A percentile compares a stretch with the other conserved stretches of the same genome.
These are phyloP conservation scores for Suillus ampliporus DNA, from an alignment of 768 basidiomycete species.

Conservation along the genomic window DNA sequence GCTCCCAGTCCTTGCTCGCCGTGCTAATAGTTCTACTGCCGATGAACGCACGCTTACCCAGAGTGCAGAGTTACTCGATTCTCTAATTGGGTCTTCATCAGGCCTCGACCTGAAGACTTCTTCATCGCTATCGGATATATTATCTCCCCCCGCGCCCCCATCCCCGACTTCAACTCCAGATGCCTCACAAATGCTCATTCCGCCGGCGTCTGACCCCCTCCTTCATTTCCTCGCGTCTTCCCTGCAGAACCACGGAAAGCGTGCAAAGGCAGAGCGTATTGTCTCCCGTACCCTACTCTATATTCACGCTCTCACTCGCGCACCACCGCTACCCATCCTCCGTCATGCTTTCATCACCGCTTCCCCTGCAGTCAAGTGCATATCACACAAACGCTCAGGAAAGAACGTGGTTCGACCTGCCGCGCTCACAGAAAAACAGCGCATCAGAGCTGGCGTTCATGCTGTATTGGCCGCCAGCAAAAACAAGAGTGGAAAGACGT, in stretches of 20 bases:
- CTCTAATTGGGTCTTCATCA: constrained; percentile 29
- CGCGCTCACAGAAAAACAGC: constrained; percentile 81
- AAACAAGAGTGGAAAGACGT: constrained; percentile 55
- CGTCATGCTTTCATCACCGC: constrained; percentile 70
- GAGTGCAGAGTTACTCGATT: constrained; percentile 28
- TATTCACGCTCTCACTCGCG: constrained; percentile 75
- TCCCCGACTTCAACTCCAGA: neutral
- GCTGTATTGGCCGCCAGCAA: constrained; percentile 75
- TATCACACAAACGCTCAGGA: constrained; percentile 63
- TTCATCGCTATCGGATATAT: neutral
- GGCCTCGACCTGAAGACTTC: constrained; percentile 21
- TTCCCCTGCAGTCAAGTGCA: constrained; percentile 71
- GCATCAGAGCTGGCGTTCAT: constrained; percentile 68
- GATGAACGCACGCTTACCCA: constrained; percentile 30
- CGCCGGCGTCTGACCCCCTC: constrained; percentile 77
- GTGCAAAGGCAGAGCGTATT: constrained; percentile 60
- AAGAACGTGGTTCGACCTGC: constrained; percentile 72
- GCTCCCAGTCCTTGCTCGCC: constrained; percentile 11
- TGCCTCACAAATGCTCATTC: constrained; percentile 53
- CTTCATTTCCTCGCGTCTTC: constrained; percentile 68
- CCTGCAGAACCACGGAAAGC: constrained; percentile 68
- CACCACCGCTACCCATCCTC: constrained; percentile 81
- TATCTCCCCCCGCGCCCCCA: neutral
- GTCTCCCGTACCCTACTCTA: constrained; percentile 69
- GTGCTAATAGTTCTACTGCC: constrained; percentile 22